Evolutionary conservation across 805 yeast genomes (phyloP), one percentile per base, ranked within the genome.

Genomic region (Myxozyma kluyveri): DNA sequence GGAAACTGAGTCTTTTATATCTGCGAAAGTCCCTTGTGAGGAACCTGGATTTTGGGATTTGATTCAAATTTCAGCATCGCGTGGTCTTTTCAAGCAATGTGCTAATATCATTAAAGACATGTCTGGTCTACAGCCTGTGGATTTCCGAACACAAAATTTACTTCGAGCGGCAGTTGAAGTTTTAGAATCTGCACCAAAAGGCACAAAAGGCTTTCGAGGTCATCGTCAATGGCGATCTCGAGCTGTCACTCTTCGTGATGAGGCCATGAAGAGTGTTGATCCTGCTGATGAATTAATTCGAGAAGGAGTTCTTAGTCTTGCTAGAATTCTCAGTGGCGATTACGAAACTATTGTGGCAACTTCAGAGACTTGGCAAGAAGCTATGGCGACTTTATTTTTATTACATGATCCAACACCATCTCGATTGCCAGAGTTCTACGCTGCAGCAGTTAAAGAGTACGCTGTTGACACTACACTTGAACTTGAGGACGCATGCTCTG

Each of bases 321-420:
- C 63, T 9, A 49, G 52, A 9, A 54, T 69, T 9, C 48, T 68
- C 27, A 37, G 54, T 4, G 71, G 72, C 4, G 67, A 67, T 21
- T 33, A 36, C 14, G 62, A 61, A 3, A 56, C 67, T 4, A 59
- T 68, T 18, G 27, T 61, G 21, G 55, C 57, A 19, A 43, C 50
- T 2, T 39, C 61, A 19, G 59, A 56, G 22, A 55, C 65, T n/a
- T 68, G 71, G 71, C 65, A 56, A 38, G 71, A 67, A 31, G 64
- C 63, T 12, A 43, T 66, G 10, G 65, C 62, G 2, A 64, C 69
- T 5, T 48, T 66, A 31, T 53, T 65, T 45, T 49, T 54, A 45
- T 64, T 63, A 31, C 61, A 56, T 33, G 71, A 68, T 42, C 67
- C 70, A 6, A 39, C 64, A 2, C 60, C 58, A 1, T 42, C 59